Evolutionary conservation across 345 rosid genomes (phyloP).

Genomic region (Odontarrhena argentea): DNA sequence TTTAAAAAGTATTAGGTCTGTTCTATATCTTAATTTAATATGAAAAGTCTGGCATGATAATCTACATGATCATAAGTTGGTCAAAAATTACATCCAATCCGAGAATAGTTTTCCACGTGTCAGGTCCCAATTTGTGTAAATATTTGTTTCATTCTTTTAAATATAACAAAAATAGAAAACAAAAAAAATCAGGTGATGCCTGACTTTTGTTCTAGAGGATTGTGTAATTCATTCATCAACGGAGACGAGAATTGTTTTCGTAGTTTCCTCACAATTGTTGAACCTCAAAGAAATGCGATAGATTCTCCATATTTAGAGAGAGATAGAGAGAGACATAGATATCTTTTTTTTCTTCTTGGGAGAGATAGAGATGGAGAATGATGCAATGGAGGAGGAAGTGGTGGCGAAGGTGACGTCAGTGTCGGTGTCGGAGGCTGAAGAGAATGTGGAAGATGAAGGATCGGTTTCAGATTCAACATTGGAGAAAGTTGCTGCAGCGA

Average conservation of each 20-base stretch:
- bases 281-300: not conserved
- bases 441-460: constrained; percentile 50
- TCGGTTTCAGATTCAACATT: constrained; percentile 62
- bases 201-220: constrained; percentile 24
- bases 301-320: constrained; percentile 22
- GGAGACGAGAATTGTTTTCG: constrained; percentile 13
- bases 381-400: constrained; percentile 28
- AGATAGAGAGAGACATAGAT: constrained; percentile 15
- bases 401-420: constrained; percentile 15
- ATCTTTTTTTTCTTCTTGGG: constrained; percentile 1
- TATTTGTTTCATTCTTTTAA: not conserved
- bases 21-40: too few species aligned
- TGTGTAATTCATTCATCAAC: constrained; percentile 11
- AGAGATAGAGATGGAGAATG: constrained; percentile 45
- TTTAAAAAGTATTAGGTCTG: too few species aligned
- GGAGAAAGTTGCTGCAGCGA: constrained; percentile 90
- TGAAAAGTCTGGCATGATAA: too few species aligned
- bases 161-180: constrained; percentile 35
- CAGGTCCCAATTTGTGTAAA: not conserved
- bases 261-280: constrained; percentile 11
- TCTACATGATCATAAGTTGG: not conserved
- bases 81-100: not conserved
- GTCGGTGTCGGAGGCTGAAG: constrained; percentile 35
- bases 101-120: constrained; percentile 13
- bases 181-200: constrained; percentile 2